Percentiles rank a stretch among this genome's conserved stretches.
Conservation (phyloP, 2,329 filamentous ascomycete genomes). For the Fusarium fujikuroi region DNA sequence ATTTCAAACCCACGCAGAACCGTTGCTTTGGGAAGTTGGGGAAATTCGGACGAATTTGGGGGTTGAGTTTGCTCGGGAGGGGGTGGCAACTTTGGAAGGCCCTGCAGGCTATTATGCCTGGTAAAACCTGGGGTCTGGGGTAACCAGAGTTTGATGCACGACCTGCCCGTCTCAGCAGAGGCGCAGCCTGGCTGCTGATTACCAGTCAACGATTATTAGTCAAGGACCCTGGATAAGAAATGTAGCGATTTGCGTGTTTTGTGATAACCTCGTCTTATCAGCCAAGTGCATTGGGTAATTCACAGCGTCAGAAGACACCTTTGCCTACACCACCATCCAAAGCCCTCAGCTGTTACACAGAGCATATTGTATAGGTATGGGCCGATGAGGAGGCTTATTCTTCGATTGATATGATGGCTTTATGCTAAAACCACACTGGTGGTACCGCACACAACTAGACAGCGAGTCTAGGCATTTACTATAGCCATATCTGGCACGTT, state of each 20-base stretch:
- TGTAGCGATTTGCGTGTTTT: background rate
- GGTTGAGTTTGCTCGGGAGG: conserved; percentile 1
- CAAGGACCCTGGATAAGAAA: background rate
- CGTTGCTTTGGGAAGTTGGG: conserved; percentile 33
- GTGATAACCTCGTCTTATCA: background rate
- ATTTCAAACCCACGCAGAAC: conserved; percentile 21
- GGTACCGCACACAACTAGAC: background rate
- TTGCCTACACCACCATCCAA: background rate
- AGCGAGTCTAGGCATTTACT: background rate
- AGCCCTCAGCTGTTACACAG: background rate
- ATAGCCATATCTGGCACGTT: background rate
- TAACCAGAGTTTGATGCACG: conserved; percentile 15
- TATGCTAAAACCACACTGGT: background rate
- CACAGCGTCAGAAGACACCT: conserved; percentile 18
- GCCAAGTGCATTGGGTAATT: background rate
- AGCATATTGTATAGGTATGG: background rate
- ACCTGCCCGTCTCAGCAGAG: conserved; percentile 17
- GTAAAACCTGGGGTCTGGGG: conserved; percentile 36
- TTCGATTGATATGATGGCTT: background rate
- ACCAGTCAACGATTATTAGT: conserved; percentile 2
- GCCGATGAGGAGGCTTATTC: background rate
- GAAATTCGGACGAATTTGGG: conserved; percentile 36
- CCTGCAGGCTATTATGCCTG: conserved; percentile 18
- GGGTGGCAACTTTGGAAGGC: conserved; percentile 11
- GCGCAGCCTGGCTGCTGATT: conserved; percentile 25